Conservation (phyloP, 352 stramenopile species). For the Globisporangium polare region DNA sequence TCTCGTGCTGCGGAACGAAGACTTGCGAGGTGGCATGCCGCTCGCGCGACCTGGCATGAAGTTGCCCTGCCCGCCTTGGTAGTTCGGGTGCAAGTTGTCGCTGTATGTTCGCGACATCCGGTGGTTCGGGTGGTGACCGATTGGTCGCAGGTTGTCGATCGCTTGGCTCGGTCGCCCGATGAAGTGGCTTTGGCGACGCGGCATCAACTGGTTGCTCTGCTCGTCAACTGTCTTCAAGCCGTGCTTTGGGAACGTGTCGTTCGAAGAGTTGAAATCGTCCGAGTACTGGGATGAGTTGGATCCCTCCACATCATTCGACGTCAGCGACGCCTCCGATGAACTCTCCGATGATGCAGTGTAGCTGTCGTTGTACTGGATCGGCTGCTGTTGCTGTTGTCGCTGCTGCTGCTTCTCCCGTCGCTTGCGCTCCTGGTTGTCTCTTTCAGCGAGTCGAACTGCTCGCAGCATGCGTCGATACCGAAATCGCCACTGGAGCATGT, state of each 20-base stretch:
- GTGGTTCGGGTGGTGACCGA: slow-evolving; percentile 42
- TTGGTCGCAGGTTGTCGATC: slow-evolving; percentile 48
- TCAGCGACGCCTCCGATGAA: slow-evolving; percentile 53
- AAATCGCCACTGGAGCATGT: slow-evolving; percentile 71
- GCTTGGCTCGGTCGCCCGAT: slow-evolving; percentile 25
- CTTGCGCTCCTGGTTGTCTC: slow-evolving; percentile 17
- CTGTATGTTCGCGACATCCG: slow-evolving; percentile 42
- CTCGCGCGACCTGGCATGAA: slow-evolving; percentile 22
- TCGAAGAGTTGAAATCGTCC: slow-evolving; percentile 59
- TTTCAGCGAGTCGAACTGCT: slow-evolving; percentile 12
- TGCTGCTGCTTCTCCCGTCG: slow-evolving; percentile 23
- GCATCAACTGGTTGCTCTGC: slow-evolving; percentile 54
- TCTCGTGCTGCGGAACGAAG: slow-evolving; percentile 71
- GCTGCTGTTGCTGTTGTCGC: slow-evolving; percentile 24
- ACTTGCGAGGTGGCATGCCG: slow-evolving; percentile 51
- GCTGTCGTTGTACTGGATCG: slow-evolving; percentile 57
- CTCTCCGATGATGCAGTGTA: slow-evolving; percentile 68
- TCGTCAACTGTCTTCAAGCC: slow-evolving; percentile 71
- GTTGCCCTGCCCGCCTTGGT: slow-evolving; percentile 19
- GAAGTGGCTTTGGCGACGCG: slow-evolving; percentile 26
- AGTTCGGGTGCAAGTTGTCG: slow-evolving; percentile 30
- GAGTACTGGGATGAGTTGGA: slow-evolving; percentile 61
- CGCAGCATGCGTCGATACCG: slow-evolving; percentile 39
- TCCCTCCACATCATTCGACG: slow-evolving; percentile 73
- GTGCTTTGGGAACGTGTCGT: slow-evolving; percentile 54